Base-by-base conservation (phyloP, 1,139 yeast genomes). In the Yarrowia galli region DNA sequence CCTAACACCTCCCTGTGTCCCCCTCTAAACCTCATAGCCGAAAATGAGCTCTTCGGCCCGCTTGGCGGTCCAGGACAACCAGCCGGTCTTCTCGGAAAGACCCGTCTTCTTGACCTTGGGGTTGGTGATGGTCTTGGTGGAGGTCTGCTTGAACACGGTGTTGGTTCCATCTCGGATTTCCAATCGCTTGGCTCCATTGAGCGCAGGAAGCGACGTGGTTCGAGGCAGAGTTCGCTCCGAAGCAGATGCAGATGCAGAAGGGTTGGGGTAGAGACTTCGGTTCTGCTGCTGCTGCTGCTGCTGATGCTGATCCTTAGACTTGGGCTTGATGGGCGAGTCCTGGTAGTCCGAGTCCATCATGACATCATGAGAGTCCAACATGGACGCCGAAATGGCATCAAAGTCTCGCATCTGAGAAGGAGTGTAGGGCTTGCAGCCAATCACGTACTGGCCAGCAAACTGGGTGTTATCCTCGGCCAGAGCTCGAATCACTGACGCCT, bases 401-500 rank as follows among this genome's bases (percentile, higher is more conserved):
- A 72, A 71, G 48, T 73, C 74, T 13, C 70, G 71, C 38, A 68
- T 65, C 54, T 70, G 72, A 13, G 70, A 68, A 16, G 66, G 84
- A 81, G 77, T 89, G 85, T 49, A 95, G 87, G 78, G 74, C 20
- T 90, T 87, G 69, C 95, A 95, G 0, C 97, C 97, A 68, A 91
- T 81, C 67, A 89, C 71, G 69, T 85, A 84, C 38, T 74, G 73
- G 0, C 92, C 95, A 67, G 88, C 89, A 72, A 89, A 84, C 2
- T 89, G 85, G 22, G 84, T 79, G 0, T 96, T 96, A 74, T 91
- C 91, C 73, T 92, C 97, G 71, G 88, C 88, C 54, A 92, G 79
- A 0, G 98, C 98, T 68, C 96, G 87, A 35, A 87, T 79, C 0
- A 98, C 97, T 15, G 93, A 84, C 4, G 88, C 81, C 4, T 91